Conservation (phyloP, 345 rosid species). For the Aquilaria yunnanensis region DNA sequence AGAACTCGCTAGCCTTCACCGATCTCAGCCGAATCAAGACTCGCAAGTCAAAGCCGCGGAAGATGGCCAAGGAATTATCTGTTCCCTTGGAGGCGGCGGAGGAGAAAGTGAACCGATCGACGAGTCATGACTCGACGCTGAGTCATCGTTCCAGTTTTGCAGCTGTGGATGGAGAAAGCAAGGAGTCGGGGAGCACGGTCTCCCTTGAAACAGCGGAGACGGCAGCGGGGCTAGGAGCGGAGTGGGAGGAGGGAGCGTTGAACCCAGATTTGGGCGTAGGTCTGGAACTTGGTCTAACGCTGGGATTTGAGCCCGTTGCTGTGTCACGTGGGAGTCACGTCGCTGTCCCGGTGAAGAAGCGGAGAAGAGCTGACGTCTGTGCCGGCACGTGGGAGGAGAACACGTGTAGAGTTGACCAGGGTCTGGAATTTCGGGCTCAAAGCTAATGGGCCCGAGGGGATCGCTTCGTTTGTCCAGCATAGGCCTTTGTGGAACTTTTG, state of each 20-base stretch:
- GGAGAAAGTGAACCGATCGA: constrained; percentile 41
- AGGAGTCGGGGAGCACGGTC: constrained; percentile 56
- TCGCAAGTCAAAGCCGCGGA: constrained; percentile 28
- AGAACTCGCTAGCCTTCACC: constrained; percentile 36
- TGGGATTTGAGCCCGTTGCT: constrained; percentile 33
- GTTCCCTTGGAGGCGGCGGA: neutral
- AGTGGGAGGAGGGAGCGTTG: constrained; percentile 13
- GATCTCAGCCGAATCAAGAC: constrained; percentile 34
- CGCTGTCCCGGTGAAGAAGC: constrained; percentile 54
- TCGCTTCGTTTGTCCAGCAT: too few species aligned
- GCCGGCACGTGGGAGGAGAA: constrained; percentile 16
- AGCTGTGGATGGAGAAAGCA: constrained; percentile 49
- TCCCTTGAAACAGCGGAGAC: constrained; percentile 57
- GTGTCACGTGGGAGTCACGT: constrained; percentile 31
- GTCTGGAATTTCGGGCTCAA: constrained; percentile 28
- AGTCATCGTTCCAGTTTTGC: constrained; percentile 83
- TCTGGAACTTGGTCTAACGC: constrained; percentile 39
- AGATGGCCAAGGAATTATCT: neutral
- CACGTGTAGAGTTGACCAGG: constrained; percentile 46
- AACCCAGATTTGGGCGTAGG: constrained; percentile 3
- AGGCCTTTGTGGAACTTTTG: too few species aligned
- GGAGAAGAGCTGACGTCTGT: constrained; percentile 13
- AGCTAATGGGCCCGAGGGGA: too few species aligned
- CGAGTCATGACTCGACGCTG: constrained; percentile 85
- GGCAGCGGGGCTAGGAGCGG: constrained; percentile 23